These are phyloP conservation scores for Backusella parvicylindrica DNA, from an alignment of 192 early-diverging fungal genomes.

Conservation along the genomic window DNA sequence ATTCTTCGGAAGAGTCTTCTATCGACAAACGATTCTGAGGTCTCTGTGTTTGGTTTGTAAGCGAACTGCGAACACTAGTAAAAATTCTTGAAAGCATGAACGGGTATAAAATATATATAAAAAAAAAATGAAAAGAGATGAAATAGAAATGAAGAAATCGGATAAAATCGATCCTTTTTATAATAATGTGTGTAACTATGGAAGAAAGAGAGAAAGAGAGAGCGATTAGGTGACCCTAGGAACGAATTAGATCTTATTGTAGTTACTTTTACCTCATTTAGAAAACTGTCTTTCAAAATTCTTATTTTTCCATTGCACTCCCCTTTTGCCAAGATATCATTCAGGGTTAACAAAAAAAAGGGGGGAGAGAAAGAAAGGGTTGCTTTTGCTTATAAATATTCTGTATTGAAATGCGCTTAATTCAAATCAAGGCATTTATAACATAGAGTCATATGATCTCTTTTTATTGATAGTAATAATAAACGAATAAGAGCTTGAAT, in stretches of 20 bases:
- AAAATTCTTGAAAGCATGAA: conserved; percentile 8
- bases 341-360: background rate
- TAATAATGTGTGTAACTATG: background rate
- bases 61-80: background rate
- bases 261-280: background rate
- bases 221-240: background rate
- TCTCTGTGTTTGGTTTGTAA: background rate
- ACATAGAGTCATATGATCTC: too few relatives aligned
- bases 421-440: too few relatives aligned
- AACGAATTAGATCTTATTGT: background rate
- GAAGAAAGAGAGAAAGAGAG: background rate
- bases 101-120: background rate
- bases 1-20: conserved; percentile 10
- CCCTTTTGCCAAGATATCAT: background rate
- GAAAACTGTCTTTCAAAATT: background rate
- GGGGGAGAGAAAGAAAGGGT: background rate
- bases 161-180: background rate
- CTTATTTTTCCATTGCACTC: background rate
- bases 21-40: background rate
- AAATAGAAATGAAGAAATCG: background rate
- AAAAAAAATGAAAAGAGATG: background rate
- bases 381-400: background rate
- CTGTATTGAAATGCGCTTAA: background rate
- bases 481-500: too few relatives aligned
- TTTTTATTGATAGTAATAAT: too few relatives aligned